Conservation (phyloP, 2,329 filamentous ascomycete species). For the Shiraia bambusicola region DNA sequence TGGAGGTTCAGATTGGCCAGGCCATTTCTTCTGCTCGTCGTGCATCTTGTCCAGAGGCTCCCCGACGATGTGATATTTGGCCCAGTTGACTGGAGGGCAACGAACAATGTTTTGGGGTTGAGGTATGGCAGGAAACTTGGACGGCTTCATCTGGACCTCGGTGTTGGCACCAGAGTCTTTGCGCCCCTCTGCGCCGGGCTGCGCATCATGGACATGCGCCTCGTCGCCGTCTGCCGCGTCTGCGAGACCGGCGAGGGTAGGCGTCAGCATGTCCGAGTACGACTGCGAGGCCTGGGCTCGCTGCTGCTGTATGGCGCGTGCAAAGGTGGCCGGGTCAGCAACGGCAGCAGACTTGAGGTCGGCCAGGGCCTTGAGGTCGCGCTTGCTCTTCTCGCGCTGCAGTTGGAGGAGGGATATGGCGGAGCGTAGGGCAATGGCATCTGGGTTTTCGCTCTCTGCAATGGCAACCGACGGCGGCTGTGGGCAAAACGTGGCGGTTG, state of each 20-base stretch:
- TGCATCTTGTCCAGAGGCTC: constrained; percentile 83
- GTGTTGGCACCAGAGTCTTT: constrained; percentile 30
- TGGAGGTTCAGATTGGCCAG: constrained; percentile 43
- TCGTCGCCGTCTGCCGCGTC: constrained; percentile 31
- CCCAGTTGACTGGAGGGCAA: constrained; percentile 90
- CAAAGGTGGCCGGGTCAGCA: constrained; percentile 70
- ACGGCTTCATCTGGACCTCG: constrained; percentile 12
- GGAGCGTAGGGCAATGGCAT: constrained; percentile 82
- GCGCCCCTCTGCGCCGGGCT: constrained; percentile 19
- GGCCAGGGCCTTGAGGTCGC: constrained; percentile 72
- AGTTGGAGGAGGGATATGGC: constrained; percentile 85
- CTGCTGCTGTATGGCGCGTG: constrained; percentile 65
- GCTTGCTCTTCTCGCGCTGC: constrained; percentile 74
- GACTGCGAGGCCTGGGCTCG: constrained; percentile 44
- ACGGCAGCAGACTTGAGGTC: constrained; percentile 70
- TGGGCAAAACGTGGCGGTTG: constrained; percentile 42
- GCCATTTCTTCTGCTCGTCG: constrained; percentile 66
- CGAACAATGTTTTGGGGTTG: constrained; percentile 79
- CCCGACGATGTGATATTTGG: constrained; percentile 87
- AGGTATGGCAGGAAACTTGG: constrained; percentile 66
- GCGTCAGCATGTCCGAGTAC: constrained; percentile 38
- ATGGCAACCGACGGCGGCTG: constrained; percentile 50
- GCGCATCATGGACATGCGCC: constrained; percentile 13
- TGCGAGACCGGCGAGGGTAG: constrained; percentile 40
- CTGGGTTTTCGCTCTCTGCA: constrained; percentile 65